A percentile compares a stretch with the other conserved stretches of the same genome.
phyloP scores from a whole-genome alignment of 2,329 filamentous ascomycete genomes.

The Colletotrichum neosansevieriae region DNA sequence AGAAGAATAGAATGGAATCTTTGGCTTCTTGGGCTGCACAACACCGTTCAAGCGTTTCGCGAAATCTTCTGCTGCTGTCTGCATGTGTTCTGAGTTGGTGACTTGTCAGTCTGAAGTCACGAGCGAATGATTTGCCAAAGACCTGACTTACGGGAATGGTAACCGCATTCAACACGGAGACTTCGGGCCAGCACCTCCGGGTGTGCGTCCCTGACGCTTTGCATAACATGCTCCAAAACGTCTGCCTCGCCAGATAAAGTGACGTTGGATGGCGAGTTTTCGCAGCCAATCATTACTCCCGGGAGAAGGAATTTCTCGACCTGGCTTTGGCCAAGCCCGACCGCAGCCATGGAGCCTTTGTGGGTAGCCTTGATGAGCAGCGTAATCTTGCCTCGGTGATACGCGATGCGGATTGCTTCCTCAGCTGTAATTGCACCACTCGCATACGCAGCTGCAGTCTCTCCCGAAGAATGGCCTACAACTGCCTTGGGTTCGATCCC shows the following conservation, averaged over 20 bases:
- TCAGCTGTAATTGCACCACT: constrained; percentile 45
- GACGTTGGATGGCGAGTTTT: constrained; percentile 64
- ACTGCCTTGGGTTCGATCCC: constrained; percentile 48
- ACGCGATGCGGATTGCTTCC: constrained; percentile 51
- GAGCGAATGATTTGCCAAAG: fast-evolving
- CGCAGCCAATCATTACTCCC: constrained; percentile 55
- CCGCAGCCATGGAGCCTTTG: constrained; percentile 67
- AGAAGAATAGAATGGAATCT: constrained; percentile 34
- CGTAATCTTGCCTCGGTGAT: constrained; percentile 50
- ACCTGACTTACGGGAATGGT: constrained; percentile 57
- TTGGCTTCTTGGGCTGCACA: not conserved
- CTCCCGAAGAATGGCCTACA: constrained; percentile 54
- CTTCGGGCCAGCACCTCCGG: constrained; percentile 60
- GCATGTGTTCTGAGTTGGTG: constrained; percentile 26
- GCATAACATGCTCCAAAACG: constrained; percentile 46
- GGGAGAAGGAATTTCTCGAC: constrained; percentile 43
- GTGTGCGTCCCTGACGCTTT: not conserved
- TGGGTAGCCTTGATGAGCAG: constrained; percentile 27
- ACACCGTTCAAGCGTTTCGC: constrained; percentile 25
- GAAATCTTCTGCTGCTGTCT: constrained; percentile 17
- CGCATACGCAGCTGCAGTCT: constrained; percentile 56
- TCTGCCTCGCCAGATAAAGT: constrained; percentile 56
- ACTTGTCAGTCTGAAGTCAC: not conserved
- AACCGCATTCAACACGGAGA: constrained; percentile 63
- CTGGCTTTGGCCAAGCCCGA: constrained; percentile 56